These are phyloP conservation scores for Phytophthora nicotianae DNA, from an alignment of 352 stramenopile genomes.

Conservation along the genomic window DNA sequence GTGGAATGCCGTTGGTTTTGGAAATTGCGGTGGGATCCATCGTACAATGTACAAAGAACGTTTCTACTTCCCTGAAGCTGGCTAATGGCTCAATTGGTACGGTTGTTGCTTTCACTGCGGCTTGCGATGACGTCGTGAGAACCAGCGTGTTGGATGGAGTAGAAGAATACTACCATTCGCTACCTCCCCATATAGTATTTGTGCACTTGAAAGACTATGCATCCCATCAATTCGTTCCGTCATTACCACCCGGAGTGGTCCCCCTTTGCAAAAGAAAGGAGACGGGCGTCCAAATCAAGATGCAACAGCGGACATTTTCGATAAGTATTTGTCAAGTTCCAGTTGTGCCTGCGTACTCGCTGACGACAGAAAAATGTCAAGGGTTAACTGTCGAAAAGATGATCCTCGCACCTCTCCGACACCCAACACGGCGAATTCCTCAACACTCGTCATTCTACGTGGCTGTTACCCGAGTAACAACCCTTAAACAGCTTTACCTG, in stretches of 20 bases:
- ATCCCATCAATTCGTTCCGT: background rate
- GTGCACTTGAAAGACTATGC: constrained; percentile 1
- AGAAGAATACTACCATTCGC: constrained; percentile 2
- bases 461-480: constrained; percentile 3
- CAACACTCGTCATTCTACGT: constrained; percentile 6
- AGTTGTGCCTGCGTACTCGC: background rate
- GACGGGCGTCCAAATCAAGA: background rate
- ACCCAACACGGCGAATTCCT: background rate
- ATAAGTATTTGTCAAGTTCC: background rate
- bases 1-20: background rate
- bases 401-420: background rate
- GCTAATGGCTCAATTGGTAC: constrained; percentile 11
- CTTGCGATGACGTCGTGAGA: background rate
- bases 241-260: background rate
- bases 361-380: constrained; percentile 1
- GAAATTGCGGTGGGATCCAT: constrained; percentile 1
- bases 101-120: background rate
- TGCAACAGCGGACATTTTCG: background rate
- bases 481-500: constrained; percentile 8
- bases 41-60: constrained; percentile 19
- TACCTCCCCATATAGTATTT: constrained; percentile 1
- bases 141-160: background rate
- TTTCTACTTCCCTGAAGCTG: constrained; percentile 2
- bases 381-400: background rate
- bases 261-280: constrained; percentile 1